Evolutionary conservation across 306 rosid species (phyloP), one percentile per base, ranked within the genome.

Genomic region (Vigna radiata): DNA sequence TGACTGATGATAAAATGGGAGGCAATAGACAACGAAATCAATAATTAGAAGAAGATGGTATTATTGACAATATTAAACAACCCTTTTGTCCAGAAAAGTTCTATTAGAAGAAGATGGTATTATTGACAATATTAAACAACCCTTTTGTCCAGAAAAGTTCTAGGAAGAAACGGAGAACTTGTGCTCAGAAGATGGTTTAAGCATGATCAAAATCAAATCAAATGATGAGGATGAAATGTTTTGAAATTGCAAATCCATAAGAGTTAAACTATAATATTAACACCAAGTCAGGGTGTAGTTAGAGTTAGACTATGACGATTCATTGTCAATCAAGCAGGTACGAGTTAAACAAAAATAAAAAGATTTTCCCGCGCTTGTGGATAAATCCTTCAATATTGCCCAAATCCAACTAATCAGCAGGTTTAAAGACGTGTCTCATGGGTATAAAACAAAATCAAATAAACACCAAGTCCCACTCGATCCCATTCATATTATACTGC

Each of bases 171-270:
- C 14, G 11, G 48, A 17, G 62, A 73, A 9, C 48, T 29, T 60
- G 49, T 33, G 63, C 62, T 59, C 69, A 43, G 36, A 46, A n/a
- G 73, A 1, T 63, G 73, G 67, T 41, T 63, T 54, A 65, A 36
- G 83, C 16, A 65, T 17, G 39, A 39, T 39, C 44, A 68, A 4
- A 12, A 17, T 53, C 13, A 53, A 18, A 54, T 19, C 25, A 73
- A 12, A 31, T 17, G 8, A 33, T 16, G 65, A 44, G 61, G 46
- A 54, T 54, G 71, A 70, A 74, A 21, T 15, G 63, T 62, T 75
- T 21, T 27, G 36, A 14, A 36, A 23, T 27, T 63, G 68, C 54
- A 64, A 29, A 11, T 53, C 36, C 74, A 15, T 21, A 48, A 48
- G 67, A 49, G 71, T 37, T 31, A 50, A 49, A 33, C 50, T 46